Evolutionary conservation across 73 alveolate species (phyloP), one percentile per base, ranked within the genome.

Genomic region (Paramecium sonneborni): DNA sequence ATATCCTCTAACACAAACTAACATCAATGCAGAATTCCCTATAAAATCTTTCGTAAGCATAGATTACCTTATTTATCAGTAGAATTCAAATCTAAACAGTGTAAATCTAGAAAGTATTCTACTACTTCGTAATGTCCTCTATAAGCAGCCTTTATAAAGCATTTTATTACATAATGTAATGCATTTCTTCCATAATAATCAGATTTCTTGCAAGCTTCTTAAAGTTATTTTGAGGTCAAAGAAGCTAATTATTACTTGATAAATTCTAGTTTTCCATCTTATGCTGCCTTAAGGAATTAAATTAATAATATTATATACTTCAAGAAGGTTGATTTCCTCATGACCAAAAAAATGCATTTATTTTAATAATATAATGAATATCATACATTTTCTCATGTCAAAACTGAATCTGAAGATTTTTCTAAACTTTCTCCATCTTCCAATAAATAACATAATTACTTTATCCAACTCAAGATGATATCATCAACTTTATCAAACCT

Each of bases 91-190:
- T 62, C 44, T 14, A 62, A 12, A 62, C 84, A 62, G 5, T 62
- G 24, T 62, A 62, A 32, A 62, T 62, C 39, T 62, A 62, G 84
- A 62, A 62, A 62, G 84, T 62, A 62, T 32, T 62, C 84, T 62
- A 62, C 84, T 26, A 62, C 84, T 62, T 62, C 84, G 6, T 62
- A 62, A 62, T 62, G 84, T 26, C 84, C 84, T 62, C 84, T 62
- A 32, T 62, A 62, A 11, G 84, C 84, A 62, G 84, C 84, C 84
- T 62, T 14, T 30, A 62, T 62, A 62, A 62, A 62, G 18, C 23
- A 62, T 30, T 62, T 26, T 20, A 11, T 62, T 62, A 62, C 84
- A 62, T 62, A 62, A 32, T 62, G 84, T 62, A 62, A 62, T 3
- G 84, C 84, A 62, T 62, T 62, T 12, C 84, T 62, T 20, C 84